Evolutionary conservation across 1,284 basidiomycete genomes (phyloP), one percentile per base, ranked within the genome.

Genomic region (Sanguinoderma infundibulare): DNA sequence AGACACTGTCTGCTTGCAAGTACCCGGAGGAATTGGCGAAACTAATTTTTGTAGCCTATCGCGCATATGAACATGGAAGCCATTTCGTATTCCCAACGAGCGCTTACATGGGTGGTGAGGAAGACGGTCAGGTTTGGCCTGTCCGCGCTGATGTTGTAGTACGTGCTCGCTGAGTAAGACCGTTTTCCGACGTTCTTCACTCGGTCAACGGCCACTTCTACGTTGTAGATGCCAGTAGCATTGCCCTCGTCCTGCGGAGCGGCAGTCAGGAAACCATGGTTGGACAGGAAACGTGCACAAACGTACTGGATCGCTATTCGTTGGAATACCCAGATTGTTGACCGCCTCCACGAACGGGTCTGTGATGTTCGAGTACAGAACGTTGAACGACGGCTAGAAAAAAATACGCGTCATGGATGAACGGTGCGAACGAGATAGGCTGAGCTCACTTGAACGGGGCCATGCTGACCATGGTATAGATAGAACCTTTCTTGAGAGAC

Each of bases 1-100:
- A 38, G 24, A 63, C 73, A 69, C 60, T 69, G 60, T 17, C 70
- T 64, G 36, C 72, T 95, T 61, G 97, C 83, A 52, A 98, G 35
- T 26, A n/a, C n/a, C n/a, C n/a, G 12, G 49, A n/a, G 10, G 20
- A 2, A 26, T 22, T 17, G n/a, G 26, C 20, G 32, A 59, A 56
- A 9, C 39, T 56, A 28, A 59, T 35, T 24, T 59, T 55, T 5
- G 54, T 53, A 9, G 57, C 53, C 61, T 59, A 14, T 3, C 4
- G 8, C 3, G 6, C 5, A 34, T 12, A 28, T 32, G 17, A 35
- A 15, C n/a, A 17, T 6, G 2, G 15, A 17, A 22, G 20, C 1
- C 3, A 9, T 4, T 12, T 32, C 8, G 22, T 20, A 5, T 5
- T 15, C 22, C 15, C 15, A 9, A 4, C 15, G 12, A 40, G 32